These are phyloP conservation scores for Amanita molliuscula DNA, from an alignment of 768 basidiomycete genomes.

Conservation along the genomic window DNA sequence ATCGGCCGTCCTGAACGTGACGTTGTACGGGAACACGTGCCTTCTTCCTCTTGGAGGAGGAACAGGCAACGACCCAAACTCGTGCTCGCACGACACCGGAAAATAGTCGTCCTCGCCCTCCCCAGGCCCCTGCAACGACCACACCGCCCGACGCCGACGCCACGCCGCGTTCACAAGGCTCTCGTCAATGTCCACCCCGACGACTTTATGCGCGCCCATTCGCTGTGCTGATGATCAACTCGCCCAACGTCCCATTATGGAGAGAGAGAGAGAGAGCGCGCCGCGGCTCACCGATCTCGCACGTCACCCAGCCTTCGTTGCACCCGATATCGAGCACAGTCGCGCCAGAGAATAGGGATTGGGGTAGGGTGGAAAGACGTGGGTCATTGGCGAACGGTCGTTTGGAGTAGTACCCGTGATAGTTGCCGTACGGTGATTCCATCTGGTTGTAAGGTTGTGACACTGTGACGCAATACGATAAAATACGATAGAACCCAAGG, in stretches of 20 bases:
- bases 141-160: conserved; percentile 56
- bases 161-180: conserved; percentile 67
- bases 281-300: conserved; percentile 80
- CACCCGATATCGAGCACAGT: conserved; percentile 78
- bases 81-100: conserved; percentile 67
- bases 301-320: conserved; percentile 80
- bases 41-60: conserved; percentile 29
- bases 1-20: conserved; percentile 61
- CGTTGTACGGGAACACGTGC: conserved; percentile 64
- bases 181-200: conserved; percentile 82
- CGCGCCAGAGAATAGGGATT: conserved; percentile 38
- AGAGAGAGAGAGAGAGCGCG: neutral
- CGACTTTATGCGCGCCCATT: conserved; percentile 50
- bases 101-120: conserved; percentile 40
- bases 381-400: conserved; percentile 51
- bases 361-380: conserved; percentile 53
- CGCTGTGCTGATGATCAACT: conserved; percentile 48
- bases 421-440: conserved; percentile 53
- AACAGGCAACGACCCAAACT: conserved; percentile 65
- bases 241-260: neutral
- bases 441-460: too few species aligned
- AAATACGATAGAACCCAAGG: conserved; percentile 43
- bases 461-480: too few species aligned
- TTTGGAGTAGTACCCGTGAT: conserved; percentile 74
- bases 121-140: conserved; percentile 53